Evolutionary conservation across 2,329 filamentous ascomycete genomes (phyloP).

Genomic region (Thielaviopsis musarum): DNA sequence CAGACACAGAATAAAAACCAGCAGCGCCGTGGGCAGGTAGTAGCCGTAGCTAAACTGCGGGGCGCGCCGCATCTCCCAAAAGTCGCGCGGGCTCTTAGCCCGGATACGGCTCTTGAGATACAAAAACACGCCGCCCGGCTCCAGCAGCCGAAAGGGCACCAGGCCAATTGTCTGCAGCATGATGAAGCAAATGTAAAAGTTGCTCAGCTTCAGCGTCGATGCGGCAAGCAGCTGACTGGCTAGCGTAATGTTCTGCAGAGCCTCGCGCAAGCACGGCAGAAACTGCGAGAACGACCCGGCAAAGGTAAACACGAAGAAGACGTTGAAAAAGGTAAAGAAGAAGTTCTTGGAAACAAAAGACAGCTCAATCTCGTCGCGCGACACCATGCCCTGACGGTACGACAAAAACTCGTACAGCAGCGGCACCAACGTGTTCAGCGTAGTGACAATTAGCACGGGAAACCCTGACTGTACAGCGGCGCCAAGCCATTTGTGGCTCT

Average conservation of each 20-base stretch:
- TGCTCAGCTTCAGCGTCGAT: constrained; percentile 56
- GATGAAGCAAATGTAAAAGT: constrained; percentile 88
- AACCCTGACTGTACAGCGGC: constrained; percentile 75
- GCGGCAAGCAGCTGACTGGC: constrained; percentile 60
- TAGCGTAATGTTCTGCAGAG: constrained; percentile 60
- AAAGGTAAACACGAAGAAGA: constrained; percentile 86
- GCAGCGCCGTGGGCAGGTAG: constrained; percentile 78
- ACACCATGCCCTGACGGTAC: constrained; percentile 85
- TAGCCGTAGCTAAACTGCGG: constrained; percentile 91
- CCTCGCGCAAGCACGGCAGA: constrained; percentile 52
- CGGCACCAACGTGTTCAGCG: constrained; percentile 78
- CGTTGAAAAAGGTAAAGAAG: constrained; percentile 98
- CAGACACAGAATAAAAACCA: constrained; percentile 87
- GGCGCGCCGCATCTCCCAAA: constrained; percentile 63
- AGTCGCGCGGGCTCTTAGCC: constrained; percentile 80
- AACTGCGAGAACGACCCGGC: constrained; percentile 71
- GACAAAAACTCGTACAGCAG: constrained; percentile 91
- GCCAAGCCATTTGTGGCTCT: constrained; percentile 49
- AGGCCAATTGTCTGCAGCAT: constrained; percentile 86
- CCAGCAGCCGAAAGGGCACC: constrained; percentile 78
- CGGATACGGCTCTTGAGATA: constrained; percentile 66
- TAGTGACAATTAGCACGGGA: constrained; percentile 67
- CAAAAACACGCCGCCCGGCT: constrained; percentile 70
- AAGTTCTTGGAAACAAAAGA: constrained; percentile 97
- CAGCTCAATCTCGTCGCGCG: constrained; percentile 82